Evolutionary conservation across 106 monocot species (phyloP), one percentile per base, ranked within the genome.

Genomic region (Dendrobium huoshanense): DNA sequence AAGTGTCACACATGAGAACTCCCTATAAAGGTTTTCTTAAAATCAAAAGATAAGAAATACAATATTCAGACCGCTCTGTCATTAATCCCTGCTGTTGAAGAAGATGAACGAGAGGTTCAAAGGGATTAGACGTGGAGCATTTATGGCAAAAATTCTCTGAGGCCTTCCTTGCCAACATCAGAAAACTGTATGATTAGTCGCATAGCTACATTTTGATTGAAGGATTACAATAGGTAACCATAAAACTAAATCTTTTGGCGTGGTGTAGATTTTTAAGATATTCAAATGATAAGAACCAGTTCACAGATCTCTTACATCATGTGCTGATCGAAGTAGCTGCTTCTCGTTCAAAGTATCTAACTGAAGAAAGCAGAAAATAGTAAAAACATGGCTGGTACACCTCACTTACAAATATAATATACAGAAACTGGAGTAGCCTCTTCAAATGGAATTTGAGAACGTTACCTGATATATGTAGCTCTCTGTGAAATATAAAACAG

Each of bases 391-490:
- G 7, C 18, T 54, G 25, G 77, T 54, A 84, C 27, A 43, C 67
- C 31, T 74, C 16, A 78, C 33, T 86, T 16, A 67, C 15, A 5
- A 31, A 74, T 67, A n/a, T 55, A 65, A 67, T 83, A 6, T 80
- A 22, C 22, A 40, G 47, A 22, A n/a, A 77, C 24, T 25, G 37
- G 16, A 74, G 43, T 43, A 74, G 24, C 24, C 18, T 49, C n/a
- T 47, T 51, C 79, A 18, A 73, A 18, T 49, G 25, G 25, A 8
- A 37, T n/a, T 51, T 76, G n/a, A 33, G 72, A 25, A 67, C 31
- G 1, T 33, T 64, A 96, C 94, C 96, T 94, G 94, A 86, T 96
- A 96, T 83, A 96, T 94, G 75, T 90, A 96, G 89, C 96, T 94
- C 72, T 96, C 96, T 33, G 87, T 87, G 75, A 96, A 94, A 41